These are phyloP conservation scores for Paraleonurus japonicus DNA, from an alignment of 257 asterid species.

Conservation along the genomic window DNA sequence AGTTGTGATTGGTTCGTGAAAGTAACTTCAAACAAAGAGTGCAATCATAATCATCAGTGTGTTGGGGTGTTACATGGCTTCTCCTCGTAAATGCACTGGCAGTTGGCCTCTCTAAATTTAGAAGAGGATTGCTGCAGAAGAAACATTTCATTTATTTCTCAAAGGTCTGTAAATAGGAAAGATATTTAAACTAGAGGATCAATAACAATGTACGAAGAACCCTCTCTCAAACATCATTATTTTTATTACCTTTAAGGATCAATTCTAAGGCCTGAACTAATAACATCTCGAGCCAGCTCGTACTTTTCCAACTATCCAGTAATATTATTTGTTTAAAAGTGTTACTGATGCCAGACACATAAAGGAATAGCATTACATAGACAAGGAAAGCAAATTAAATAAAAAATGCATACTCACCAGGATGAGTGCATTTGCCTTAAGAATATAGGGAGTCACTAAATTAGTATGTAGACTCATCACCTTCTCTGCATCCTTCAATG, in stretches of 20 bases:
- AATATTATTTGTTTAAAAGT: slow-evolving; percentile 13
- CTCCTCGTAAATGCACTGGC: slow-evolving; percentile 43
- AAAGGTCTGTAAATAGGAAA: background rate
- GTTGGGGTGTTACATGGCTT: slow-evolving; percentile 56
- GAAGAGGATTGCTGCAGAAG: slow-evolving; percentile 58
- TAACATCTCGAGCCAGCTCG: slow-evolving; percentile 68
- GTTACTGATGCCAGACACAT: background rate
- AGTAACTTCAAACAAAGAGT: slow-evolving; percentile 87
- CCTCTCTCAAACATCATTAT: background rate
- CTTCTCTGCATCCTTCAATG: slow-evolving; percentile 90
- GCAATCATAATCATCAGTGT: slow-evolving; percentile 94
- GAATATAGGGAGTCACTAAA: slow-evolving; percentile 51
- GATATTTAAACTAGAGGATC: background rate
- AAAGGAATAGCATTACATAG: background rate
- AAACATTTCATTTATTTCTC: slow-evolving; percentile 13
- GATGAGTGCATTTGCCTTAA: slow-evolving; percentile 88
- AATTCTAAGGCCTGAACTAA: slow-evolving; percentile 67
- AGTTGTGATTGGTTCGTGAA: slow-evolving; percentile 88
- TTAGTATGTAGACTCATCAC: slow-evolving; percentile 51
- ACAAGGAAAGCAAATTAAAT: background rate
- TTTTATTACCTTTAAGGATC: slow-evolving; percentile 64
- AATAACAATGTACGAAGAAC: background rate
- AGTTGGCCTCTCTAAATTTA: slow-evolving; percentile 53
- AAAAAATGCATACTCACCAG: slow-evolving; percentile 56
- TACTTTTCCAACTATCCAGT: slow-evolving; percentile 82